Evolutionary conservation across 345 rosid genomes (phyloP).

Genomic region (Heritiera fomes): DNA sequence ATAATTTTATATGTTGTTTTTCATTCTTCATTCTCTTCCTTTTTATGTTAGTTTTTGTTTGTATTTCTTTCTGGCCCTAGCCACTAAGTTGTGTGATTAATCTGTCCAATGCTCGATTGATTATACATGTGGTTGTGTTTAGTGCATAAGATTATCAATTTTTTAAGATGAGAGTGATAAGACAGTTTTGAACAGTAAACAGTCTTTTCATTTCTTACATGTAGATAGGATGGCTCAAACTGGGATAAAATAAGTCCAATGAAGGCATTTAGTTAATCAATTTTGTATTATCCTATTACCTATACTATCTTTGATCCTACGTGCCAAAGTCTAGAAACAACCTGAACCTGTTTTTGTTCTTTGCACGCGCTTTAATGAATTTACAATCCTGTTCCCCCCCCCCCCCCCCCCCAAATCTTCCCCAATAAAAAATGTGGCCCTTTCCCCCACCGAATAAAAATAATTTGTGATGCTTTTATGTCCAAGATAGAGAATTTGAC

Average conservation of each 20-base stretch:
- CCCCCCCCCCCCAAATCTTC: no score
- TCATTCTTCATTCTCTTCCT: background rate
- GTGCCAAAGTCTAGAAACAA: background rate
- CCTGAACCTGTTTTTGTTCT: background rate
- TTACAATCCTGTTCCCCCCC: background rate
- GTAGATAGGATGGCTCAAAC: background rate
- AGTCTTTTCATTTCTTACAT: background rate
- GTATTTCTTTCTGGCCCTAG: background rate
- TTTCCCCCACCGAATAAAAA: background rate
- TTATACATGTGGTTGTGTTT: background rate
- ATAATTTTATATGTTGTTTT: background rate
- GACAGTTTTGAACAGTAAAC: background rate
- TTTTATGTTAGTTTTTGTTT: background rate
- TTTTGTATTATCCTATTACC: background rate
- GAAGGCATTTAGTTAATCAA: background rate
- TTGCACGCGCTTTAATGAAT: background rate
- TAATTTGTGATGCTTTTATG: background rate
- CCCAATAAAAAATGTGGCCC: background rate
- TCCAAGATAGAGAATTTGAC: background rate
- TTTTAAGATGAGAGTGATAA: background rate
- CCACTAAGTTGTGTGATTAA: background rate
- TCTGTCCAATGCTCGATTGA: background rate
- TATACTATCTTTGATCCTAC: background rate
- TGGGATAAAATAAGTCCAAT: background rate
- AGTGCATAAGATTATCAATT: background rate